Evolutionary conservation across 257 asterid species (phyloP).

Genomic region (Nicotiana obtusifolia): DNA sequence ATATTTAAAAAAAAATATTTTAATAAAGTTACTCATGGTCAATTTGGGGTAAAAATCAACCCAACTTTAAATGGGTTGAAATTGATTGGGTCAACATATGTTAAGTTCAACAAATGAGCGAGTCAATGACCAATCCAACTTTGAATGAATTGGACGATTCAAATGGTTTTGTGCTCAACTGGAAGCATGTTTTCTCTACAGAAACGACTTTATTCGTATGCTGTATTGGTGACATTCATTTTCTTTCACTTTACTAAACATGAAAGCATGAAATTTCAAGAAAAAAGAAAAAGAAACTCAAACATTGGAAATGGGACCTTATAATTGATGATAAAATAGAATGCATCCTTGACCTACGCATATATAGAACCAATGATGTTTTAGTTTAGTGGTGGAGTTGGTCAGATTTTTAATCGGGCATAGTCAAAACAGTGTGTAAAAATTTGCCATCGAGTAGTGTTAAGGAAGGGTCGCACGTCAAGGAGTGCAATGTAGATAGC

Average conservation of each 20-base stretch:
- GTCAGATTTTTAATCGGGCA: not conserved
- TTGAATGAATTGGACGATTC: accelerated
- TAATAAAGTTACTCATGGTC: too few relatives aligned
- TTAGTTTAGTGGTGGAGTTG: not conserved
- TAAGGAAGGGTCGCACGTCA: accelerated
- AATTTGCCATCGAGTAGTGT: too few relatives aligned
- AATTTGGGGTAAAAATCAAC: too few relatives aligned
- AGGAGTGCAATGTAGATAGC: accelerated
- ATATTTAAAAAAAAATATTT: too few relatives aligned
- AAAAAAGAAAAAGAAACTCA: not conserved
- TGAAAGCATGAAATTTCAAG: not conserved
- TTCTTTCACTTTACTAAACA: too few relatives aligned
- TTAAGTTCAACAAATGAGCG: too few relatives aligned
- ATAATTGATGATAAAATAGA: not conserved
- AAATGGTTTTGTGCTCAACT: too few relatives aligned
- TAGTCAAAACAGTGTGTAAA: not conserved
- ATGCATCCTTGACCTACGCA: not conserved
- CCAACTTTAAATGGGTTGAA: too few relatives aligned
- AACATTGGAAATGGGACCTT: not conserved
- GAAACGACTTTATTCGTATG: not conserved
- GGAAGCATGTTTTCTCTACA: conserved; percentile 39
- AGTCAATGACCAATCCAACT: too few relatives aligned
- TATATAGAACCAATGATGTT: not conserved
- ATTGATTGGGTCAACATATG: too few relatives aligned
- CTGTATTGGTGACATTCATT: not conserved